Evolutionary conservation across 2,329 filamentous ascomycete species (phyloP).

Genomic region (Phyllosticta citriasiana): DNA sequence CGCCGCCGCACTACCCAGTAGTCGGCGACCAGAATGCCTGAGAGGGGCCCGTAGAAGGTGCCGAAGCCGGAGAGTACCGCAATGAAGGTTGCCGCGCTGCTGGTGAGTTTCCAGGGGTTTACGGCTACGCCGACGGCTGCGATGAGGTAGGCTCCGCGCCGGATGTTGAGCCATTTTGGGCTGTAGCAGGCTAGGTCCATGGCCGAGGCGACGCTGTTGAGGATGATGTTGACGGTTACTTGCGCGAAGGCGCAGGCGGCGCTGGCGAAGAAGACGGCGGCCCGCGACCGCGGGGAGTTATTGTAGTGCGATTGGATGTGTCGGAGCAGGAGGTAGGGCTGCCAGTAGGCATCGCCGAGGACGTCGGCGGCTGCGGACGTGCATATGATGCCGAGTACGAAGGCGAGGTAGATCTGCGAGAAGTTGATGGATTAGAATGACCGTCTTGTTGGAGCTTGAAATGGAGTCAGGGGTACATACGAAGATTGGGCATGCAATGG

Average conservation of each 20-base stretch:
- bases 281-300: not conserved
- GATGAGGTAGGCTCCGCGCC: conserved; percentile 16
- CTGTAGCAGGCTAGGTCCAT: not conserved
- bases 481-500: not conserved
- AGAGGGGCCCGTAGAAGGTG: conserved; percentile 39
- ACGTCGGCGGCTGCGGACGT: not conserved
- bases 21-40: conserved; percentile 36
- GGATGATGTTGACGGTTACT: not conserved
- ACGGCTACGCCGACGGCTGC: conserved; percentile 16
- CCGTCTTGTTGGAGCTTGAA: not conserved
- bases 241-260: not conserved
- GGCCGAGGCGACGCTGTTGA: not conserved
- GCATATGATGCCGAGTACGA: not conserved
- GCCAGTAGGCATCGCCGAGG: not conserved
- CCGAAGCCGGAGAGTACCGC: conserved; percentile 35
- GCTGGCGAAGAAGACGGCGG: not conserved
- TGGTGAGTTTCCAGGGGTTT: conserved; percentile 12
- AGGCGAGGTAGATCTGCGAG: not conserved
- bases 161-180: conserved; percentile 6
- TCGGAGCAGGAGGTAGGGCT: not conserved
- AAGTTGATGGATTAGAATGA: not conserved
- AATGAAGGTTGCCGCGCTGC: not conserved
- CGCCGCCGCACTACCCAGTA: conserved; percentile 35
- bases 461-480: not conserved
- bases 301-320: not conserved